Conservation (phyloP, 108 stramenopile species). For the Fragilaria crotonensis region DNA sequence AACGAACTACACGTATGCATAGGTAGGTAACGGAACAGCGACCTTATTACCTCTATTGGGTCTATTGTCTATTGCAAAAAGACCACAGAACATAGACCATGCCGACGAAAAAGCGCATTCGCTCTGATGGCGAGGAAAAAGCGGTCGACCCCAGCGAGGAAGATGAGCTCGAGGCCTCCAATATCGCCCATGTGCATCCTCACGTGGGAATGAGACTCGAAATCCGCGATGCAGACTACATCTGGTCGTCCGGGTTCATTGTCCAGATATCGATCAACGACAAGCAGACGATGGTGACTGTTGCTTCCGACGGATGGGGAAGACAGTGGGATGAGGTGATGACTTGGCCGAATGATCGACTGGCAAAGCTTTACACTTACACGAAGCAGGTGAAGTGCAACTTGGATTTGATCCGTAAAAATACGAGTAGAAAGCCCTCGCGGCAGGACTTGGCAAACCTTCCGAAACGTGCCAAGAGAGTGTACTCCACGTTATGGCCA, state of each 20-base stretch:
- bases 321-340: slow-evolving; percentile 8
- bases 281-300: not conserved
- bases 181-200: not conserved
- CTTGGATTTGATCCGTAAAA: not conserved
- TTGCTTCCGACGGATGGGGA: slow-evolving; percentile 6
- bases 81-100: not conserved
- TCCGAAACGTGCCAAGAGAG: not conserved
- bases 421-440: not conserved
- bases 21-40: no score
- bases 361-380: slow-evolving; percentile 3
- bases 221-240: slow-evolving; percentile 2
- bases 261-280: not conserved
- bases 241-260: slow-evolving; percentile 7
- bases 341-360: not conserved
- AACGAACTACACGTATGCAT: no score
- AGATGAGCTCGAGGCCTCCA: not conserved
- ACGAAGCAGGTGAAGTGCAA: slow-evolving; percentile 4
- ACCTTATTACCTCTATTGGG: not conserved
- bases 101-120: not conserved
- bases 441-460: not conserved
- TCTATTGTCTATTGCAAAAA: not conserved
- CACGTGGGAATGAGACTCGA: slow-evolving; percentile 7
- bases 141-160: not conserved
- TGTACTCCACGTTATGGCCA: slow-evolving; percentile 2
- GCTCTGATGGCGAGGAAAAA: not conserved